Conservation (phyloP, 1,284 basidiomycete species). For the Fomitopsis pinicola region DNA sequence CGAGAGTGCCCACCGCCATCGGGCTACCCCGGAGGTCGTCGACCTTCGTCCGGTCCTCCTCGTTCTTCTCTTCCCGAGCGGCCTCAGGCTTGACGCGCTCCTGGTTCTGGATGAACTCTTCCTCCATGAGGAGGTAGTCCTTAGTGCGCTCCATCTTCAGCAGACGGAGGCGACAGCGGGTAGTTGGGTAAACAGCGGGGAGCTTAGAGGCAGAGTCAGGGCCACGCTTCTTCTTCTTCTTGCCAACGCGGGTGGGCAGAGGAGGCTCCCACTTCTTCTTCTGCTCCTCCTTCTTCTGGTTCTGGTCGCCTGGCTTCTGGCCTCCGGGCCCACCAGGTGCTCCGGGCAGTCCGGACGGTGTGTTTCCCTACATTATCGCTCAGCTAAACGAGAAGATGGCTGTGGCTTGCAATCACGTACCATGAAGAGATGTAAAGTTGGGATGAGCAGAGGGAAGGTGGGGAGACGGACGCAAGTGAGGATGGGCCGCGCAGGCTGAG, state of each 20-base stretch:
- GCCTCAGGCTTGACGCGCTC: slow-evolving; percentile 83
- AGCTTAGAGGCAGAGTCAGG: slow-evolving; percentile 91
- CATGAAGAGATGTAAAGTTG: background rate
- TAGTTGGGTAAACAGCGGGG: slow-evolving; percentile 91
- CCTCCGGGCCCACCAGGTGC: slow-evolving; percentile 29
- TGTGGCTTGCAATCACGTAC: background rate
- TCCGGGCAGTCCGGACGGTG: slow-evolving; percentile 68
- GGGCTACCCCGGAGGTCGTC: slow-evolving; percentile 95
- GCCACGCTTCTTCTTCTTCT: slow-evolving; percentile 91
- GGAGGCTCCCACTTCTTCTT: slow-evolving; percentile 99
- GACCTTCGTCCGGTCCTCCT: slow-evolving; percentile 91
- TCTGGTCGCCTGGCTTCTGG: slow-evolving; percentile 36
- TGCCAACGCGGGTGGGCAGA: slow-evolving; percentile 94
- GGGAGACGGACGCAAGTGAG: background rate
- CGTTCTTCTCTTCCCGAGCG: slow-evolving; percentile 90
- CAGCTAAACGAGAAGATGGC: no score
- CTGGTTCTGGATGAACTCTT: slow-evolving; percentile 97
- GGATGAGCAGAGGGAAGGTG: slow-evolving; percentile 12
- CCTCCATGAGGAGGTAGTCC: slow-evolving; percentile 96
- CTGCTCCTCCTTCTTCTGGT: slow-evolving; percentile 68
- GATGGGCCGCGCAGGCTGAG: background rate
- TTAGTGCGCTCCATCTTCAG: slow-evolving; percentile 98
- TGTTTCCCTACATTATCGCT: slow-evolving; percentile 58
- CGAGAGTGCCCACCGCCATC: slow-evolving; percentile 95
- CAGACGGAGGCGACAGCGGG: slow-evolving; percentile 92